Evolutionary conservation across 108 stramenopile species (phyloP).

Genomic region (Licmophora abbreviata): DNA sequence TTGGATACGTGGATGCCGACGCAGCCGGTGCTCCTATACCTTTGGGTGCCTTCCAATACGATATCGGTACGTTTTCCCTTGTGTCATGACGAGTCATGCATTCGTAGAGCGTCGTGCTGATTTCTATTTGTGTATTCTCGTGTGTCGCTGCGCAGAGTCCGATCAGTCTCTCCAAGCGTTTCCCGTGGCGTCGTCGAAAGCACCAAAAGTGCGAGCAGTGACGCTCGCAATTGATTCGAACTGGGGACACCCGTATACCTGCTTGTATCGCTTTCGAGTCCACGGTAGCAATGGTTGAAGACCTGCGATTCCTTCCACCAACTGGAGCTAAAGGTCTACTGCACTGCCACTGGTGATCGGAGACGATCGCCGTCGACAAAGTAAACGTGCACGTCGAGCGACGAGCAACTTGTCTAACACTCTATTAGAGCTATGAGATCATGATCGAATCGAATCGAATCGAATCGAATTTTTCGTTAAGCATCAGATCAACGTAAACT

Average conservation of each 20-base stretch:
- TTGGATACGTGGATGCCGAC: slow-evolving; percentile 53
- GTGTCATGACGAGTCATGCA: not conserved
- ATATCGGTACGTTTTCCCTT: slow-evolving; percentile 7
- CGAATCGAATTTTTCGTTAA: no score
- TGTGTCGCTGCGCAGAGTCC: slow-evolving; percentile 1
- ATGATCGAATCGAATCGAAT: no score
- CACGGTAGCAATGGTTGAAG: no score
- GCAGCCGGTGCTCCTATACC: slow-evolving; percentile 43
- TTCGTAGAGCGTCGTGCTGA: not conserved
- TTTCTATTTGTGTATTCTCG: not conserved
- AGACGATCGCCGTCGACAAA: no score
- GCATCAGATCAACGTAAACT: no score
- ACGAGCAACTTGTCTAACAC: no score
- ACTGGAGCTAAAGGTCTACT: no score
- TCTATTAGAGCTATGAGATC: no score
- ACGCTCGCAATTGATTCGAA: slow-evolving; percentile 73
- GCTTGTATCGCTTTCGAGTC: slow-evolving; percentile 78
- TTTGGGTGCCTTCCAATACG: slow-evolving; percentile 53
- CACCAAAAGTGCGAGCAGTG: slow-evolving; percentile 38
- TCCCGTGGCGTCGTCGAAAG: slow-evolving; percentile 31
- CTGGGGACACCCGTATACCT: slow-evolving; percentile 61
- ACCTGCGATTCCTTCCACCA: no score
- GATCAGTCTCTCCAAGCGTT: slow-evolving; percentile 43
- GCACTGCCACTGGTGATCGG: no score
- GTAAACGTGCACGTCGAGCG: no score